These are phyloP conservation scores for Microbotryomycetes sp. DNA, from an alignment of 1,284 basidiomycete species.

Conservation along the genomic window DNA sequence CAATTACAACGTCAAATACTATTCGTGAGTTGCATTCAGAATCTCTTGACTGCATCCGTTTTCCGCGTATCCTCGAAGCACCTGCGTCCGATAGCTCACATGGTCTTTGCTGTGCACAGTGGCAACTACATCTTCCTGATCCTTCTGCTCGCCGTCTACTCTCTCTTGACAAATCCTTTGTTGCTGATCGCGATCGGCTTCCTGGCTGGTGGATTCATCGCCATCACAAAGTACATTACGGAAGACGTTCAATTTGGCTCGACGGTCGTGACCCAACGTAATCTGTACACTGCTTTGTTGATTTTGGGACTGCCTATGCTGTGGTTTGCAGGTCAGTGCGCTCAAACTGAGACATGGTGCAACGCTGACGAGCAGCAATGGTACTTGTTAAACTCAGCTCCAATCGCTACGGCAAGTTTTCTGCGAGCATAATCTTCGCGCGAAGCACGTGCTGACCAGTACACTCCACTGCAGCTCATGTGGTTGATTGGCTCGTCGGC, in stretches of 20 bases:
- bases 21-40: slow-evolving; percentile 8
- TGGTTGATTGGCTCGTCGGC: slow-evolving; percentile 42
- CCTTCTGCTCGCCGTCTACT: slow-evolving; percentile 74
- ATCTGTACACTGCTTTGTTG: slow-evolving; percentile 35
- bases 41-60: slow-evolving; percentile 6
- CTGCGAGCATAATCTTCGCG: not conserved
- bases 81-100: slow-evolving; percentile 30
- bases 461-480: slow-evolving; percentile 29
- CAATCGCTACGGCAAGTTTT: not conserved
- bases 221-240: slow-evolving; percentile 74
- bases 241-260: slow-evolving; percentile 72
- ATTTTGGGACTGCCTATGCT: slow-evolving; percentile 39
- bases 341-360: too few relatives aligned
- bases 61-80: slow-evolving; percentile 3
- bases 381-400: not conserved
- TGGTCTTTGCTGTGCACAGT: slow-evolving; percentile 32
- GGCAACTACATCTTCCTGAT: slow-evolving; percentile 85
- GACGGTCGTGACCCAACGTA: slow-evolving; percentile 69
- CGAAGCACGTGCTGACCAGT: not conserved
- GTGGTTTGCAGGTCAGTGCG: slow-evolving; percentile 24
- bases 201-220: slow-evolving; percentile 82
- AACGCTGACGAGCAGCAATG: too few relatives aligned
- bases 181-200: slow-evolving; percentile 79
- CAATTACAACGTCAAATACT: slow-evolving; percentile 23
- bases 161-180: slow-evolving; percentile 70